Base-by-base conservation (phyloP, 345 rosid genomes). In the Moringa oleifera region DNA sequence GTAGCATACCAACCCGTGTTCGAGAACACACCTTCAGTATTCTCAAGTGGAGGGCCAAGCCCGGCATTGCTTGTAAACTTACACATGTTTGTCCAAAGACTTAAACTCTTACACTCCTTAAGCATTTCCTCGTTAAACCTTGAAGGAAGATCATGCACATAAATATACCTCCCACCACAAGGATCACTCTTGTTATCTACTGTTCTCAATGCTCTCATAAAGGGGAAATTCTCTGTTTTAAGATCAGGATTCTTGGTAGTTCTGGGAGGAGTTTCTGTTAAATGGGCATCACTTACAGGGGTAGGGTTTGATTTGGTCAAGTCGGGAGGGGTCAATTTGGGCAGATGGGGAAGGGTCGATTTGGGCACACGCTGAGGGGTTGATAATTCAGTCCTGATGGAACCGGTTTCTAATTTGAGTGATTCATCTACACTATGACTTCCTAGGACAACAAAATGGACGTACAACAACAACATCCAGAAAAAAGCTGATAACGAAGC, bases 1-100 rank as follows among this genome's bases (percentile, higher is more conserved):
- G 98, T 92, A 0, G 87, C 95, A 50, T 87, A 81, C 97, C 98
- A 92, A 36, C 97, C 91, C 0, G 84, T 64, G 53, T 85, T 82
- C 0, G 95, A 88, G 63, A 92, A 87, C 69, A 89, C 95, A 31
- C 93, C 88, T 58, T 89, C 89, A 12, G 68, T 79, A 64, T 89
- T 89, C 82, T 89, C 85, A 33, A 89, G 77, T 0, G 95, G 91
- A 2, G 95, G 95, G 15, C 98, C 96, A 62, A 89, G 69, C 55
- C 95, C 96, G 4, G 91, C 90, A 68, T 85, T 85, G 19, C 72
- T 80, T 0, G 73, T 87, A 79, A 85, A 92, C 85, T 87, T 89
- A 36, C 95, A 92, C 96, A 92, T 92, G 61, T 92, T 85, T 20
- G 95, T 89, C 98, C 98, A 85, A 53, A 73, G 87, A 68, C 96